These are phyloP conservation scores for Chionographis japonica DNA, from an alignment of 106 monocot genomes.

Conservation along the genomic window DNA sequence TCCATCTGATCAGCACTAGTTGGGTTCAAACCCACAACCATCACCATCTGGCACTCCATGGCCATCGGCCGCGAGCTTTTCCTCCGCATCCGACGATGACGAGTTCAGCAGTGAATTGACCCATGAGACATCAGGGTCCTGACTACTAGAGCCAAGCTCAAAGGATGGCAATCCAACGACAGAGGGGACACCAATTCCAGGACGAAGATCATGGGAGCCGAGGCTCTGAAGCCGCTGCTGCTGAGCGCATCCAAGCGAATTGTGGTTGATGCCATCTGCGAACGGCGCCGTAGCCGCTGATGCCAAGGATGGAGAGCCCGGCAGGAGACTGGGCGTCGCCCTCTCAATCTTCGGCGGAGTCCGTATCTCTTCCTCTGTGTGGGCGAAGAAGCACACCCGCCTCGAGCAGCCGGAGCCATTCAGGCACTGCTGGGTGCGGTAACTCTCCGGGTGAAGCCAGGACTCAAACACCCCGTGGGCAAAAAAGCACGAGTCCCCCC, in stretches of 20 bases:
- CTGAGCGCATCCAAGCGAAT: conserved; percentile 19
- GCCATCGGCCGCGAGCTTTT: neutral
- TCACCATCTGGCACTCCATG: neutral
- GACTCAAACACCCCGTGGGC: conserved; percentile 90
- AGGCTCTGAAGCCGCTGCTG: conserved; percentile 12
- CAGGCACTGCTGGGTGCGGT: conserved; percentile 70
- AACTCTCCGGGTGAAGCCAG: conserved; percentile 89
- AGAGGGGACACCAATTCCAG: neutral
- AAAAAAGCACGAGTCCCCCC: conserved; percentile 69
- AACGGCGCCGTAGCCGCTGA: conserved; percentile 21
- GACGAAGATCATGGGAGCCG: conserved; percentile 28
- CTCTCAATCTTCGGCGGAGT: conserved; percentile 45
- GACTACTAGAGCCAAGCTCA: neutral
- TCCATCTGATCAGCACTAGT: conserved; percentile 2
- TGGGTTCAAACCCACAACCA: conserved; percentile 1
- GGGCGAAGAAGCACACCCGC: conserved; percentile 86
- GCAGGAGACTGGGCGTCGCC: conserved; percentile 45
- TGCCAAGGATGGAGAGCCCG: conserved; percentile 60
- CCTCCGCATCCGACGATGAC: conserved; percentile 31
- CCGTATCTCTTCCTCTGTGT: conserved; percentile 59
- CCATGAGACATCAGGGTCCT: conserved; percentile 17
- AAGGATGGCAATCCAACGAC: conserved; percentile 21
- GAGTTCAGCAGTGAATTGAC: conserved; percentile 24
- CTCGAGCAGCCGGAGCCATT: conserved; percentile 56
- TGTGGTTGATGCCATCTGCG: conserved; percentile 23